Evolutionary conservation across 2,329 filamentous ascomycete species (phyloP).

Genomic region (Scedosporium aurantiacum): DNA sequence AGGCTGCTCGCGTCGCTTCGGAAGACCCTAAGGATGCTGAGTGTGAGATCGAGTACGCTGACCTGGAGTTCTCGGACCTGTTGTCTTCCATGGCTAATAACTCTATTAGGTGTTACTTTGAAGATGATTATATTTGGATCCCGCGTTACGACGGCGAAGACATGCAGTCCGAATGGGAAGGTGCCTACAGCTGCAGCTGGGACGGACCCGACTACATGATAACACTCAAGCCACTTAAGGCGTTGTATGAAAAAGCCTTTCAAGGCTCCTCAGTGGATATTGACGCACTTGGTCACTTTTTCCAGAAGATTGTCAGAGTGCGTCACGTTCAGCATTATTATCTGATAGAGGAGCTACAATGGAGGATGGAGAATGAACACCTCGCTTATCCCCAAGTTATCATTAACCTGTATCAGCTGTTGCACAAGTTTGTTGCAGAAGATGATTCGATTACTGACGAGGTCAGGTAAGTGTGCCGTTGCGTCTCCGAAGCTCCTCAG

Average conservation of each 20-base stretch:
- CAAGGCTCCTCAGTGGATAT: neutral
- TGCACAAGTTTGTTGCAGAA: neutral
- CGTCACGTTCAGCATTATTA: neutral
- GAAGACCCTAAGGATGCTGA: too few relatives aligned
- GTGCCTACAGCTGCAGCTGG: neutral
- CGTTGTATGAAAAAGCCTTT: neutral
- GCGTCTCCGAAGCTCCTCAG: too few relatives aligned
- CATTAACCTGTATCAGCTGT: neutral
- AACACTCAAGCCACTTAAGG: neutral
- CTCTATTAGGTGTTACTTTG: neutral
- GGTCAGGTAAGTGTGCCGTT: neutral
- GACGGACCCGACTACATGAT: neutral
- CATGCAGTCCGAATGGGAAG: neutral
- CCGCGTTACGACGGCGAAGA: neutral
- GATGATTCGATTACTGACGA: neutral
- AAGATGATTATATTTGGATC: neutral
- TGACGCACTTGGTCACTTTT: neutral
- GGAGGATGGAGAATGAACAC: neutral
- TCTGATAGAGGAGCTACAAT: neutral
- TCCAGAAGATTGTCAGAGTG: neutral
- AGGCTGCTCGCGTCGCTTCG: too few relatives aligned
- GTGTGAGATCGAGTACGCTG: too few relatives aligned
- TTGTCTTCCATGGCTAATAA: neutral
- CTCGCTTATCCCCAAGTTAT: neutral
- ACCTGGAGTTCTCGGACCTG: neutral